Base-by-base conservation (phyloP, 352 stramenopile species). In the Phytophthora parvispora region DNA sequence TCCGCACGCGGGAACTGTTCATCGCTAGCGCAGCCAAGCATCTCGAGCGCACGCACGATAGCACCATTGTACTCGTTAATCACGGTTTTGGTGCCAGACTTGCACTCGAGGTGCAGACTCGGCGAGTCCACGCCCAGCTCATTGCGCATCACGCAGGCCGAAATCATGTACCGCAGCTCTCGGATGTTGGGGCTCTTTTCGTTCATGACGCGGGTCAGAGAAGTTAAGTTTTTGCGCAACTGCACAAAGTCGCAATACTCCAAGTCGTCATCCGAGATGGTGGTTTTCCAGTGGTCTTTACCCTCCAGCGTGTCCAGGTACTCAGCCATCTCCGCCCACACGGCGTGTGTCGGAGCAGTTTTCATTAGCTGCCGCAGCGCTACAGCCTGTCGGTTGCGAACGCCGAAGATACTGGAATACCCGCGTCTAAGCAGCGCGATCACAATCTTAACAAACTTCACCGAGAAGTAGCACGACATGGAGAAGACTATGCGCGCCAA, bases 181-280 rank as follows among this genome's bases (percentile, higher is more conserved):
- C 76, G 65, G 3, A 90, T 59, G 58, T 84, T 87, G 0, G 74
- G 64, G 16, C 67, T 57, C 47, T 65, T 49, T 56, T 60, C 69
- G 22, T 69, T 32, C 51, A 80, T 69, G 31, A 54, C 69, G 9
- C 70, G 67, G 27, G 60, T 56, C 9, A 92, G 59, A 22, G 72
- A 65, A 43, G 72, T 63, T 1, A 78, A 77, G 56, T 85, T 89
- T 36, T 64, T 71, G 6, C 65, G 40, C 16, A 92, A 67, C 45
- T 91, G 84, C 0, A 51, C 53, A 55, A 93, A 93, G 65, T 93
- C 85, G 43, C 84, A 93, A 42, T 81, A 74, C 20, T 93, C 81
- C 34, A 84, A 55, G 38, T 92, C 81, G 4, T 90, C 83, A 0
- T 64, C 52, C 2, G 60, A 71, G 38, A 92, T 76, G 3, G 50